A percentile compares a stretch with the other conserved stretches of the same genome.
These are phyloP conservation scores for Irpex sp. DNA, from an alignment of 1,284 basidiomycete genomes.

Conservation along the genomic window DNA sequence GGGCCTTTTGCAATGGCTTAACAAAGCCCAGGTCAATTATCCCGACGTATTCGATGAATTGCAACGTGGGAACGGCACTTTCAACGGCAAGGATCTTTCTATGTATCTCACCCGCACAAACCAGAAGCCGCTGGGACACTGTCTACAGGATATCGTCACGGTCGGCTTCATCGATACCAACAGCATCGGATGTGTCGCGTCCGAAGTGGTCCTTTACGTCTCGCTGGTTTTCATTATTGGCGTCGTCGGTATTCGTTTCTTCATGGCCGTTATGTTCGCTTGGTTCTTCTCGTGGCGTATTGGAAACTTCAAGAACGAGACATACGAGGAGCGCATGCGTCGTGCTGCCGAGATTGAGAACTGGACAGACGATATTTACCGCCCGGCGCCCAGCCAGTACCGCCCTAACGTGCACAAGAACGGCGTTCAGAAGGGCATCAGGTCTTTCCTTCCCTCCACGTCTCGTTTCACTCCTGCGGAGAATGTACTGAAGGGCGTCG, in stretches of 20 bases:
- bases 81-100: slow-evolving; percentile 82
- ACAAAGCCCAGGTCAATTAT: slow-evolving; percentile 72
- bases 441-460: slow-evolving; percentile 76
- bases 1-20: slow-evolving; percentile 81
- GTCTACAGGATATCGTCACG: slow-evolving; percentile 82
- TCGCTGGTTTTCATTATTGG: slow-evolving; percentile 98
- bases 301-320: slow-evolving; percentile 91
- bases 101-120: slow-evolving; percentile 73
- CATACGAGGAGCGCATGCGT: slow-evolving; percentile 92
- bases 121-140: slow-evolving; percentile 67
- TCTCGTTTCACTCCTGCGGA: slow-evolving; percentile 88
- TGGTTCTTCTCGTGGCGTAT: slow-evolving; percentile 97
- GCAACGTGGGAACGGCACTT: slow-evolving; percentile 68
- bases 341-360: slow-evolving; percentile 91
- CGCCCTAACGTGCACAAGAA: slow-evolving; percentile 85
- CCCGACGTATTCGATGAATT: slow-evolving; percentile 82
- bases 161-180: slow-evolving; percentile 95
- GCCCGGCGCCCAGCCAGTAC: slow-evolving; percentile 87
- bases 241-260: slow-evolving; percentile 92
- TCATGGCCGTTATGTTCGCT: slow-evolving; percentile 94
- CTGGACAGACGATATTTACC: slow-evolving; percentile 96
- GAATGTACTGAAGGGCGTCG: slow-evolving; percentile 57
- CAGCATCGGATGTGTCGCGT: slow-evolving; percentile 94
- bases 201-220: slow-evolving; percentile 90
- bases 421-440: slow-evolving; percentile 56